phyloP scores from a whole-genome alignment of 805 yeast species.

The Saccharomycopsis sp. region DNA sequence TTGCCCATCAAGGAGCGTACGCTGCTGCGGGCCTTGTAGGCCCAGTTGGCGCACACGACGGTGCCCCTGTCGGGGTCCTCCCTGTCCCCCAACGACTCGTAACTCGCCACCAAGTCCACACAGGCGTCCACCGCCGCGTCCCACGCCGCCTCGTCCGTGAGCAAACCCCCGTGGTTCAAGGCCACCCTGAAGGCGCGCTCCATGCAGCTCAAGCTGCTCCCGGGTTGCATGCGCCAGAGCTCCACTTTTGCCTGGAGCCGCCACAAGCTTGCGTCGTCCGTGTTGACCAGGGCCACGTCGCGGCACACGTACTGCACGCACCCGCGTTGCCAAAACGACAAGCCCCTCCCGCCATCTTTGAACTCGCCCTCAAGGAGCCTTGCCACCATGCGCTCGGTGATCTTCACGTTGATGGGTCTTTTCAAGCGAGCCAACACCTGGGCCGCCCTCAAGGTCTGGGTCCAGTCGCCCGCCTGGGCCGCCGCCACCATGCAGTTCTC shows the following conservation, averaged over 20 bases:
- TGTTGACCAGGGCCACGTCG: slow-evolving; percentile 58
- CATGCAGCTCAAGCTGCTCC: slow-evolving; percentile 78
- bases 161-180: slow-evolving; percentile 54
- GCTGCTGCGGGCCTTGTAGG: slow-evolving; percentile 65
- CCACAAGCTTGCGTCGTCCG: slow-evolving; percentile 58
- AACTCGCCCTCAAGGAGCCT: slow-evolving; percentile 46
- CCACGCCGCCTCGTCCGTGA: slow-evolving; percentile 56
- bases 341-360: slow-evolving; percentile 23
- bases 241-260: slow-evolving; percentile 77
- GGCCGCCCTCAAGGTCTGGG: slow-evolving; percentile 73
- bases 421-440: slow-evolving; percentile 50
- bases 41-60: slow-evolving; percentile 89
- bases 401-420: slow-evolving; percentile 54
- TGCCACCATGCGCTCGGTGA: slow-evolving; percentile 65
- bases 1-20: slow-evolving; percentile 69
- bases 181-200: slow-evolving; percentile 80
- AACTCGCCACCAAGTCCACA: slow-evolving; percentile 72
- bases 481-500: slow-evolving; percentile 82
- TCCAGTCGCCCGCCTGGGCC: slow-evolving; percentile 77
- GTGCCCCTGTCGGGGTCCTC: slow-evolving; percentile 74
- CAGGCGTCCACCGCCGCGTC: slow-evolving; percentile 72
- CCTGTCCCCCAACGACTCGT: slow-evolving; percentile 64
- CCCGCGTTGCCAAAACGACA: slow-evolving; percentile 55
- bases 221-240: slow-evolving; percentile 77
- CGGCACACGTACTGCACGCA: slow-evolving; percentile 67